phyloP scores from a whole-genome alignment of 1,284 basidiomycete genomes.

The Ceratobasidium papillatum region DNA sequence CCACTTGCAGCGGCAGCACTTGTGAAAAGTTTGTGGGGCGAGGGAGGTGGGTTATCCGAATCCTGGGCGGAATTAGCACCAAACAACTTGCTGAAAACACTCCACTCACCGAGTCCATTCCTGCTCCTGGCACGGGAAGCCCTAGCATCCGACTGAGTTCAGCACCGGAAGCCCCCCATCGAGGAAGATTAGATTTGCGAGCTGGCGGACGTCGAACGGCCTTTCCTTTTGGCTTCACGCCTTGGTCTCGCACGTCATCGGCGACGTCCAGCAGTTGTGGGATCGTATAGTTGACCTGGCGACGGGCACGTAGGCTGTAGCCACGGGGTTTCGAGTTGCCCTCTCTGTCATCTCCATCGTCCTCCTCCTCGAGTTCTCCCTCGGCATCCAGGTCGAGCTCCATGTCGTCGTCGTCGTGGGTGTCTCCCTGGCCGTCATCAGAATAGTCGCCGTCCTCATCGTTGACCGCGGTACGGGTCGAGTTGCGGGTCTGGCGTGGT shows the following conservation, averaged over 20 bases:
- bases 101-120: constrained; percentile 71
- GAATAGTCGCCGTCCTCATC: constrained; percentile 38
- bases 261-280: constrained; percentile 77
- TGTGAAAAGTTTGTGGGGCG: constrained; percentile 67
- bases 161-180: constrained; percentile 79
- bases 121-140: constrained; percentile 56
- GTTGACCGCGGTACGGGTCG: constrained; percentile 22
- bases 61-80: constrained; percentile 57
- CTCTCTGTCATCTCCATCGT: constrained; percentile 54
- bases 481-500: constrained; percentile 39
- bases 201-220: constrained; percentile 47
- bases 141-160: constrained; percentile 80
- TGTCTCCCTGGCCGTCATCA: constrained; percentile 37
- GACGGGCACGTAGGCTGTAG: constrained; percentile 69
- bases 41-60: constrained; percentile 71
- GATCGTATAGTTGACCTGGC: constrained; percentile 75
- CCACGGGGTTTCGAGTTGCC: constrained; percentile 53
- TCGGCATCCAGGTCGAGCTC: constrained; percentile 40
- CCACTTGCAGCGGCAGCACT: constrained; percentile 55
- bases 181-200: constrained; percentile 58
- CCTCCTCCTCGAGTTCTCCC: constrained; percentile 56
- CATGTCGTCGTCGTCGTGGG: constrained; percentile 44
- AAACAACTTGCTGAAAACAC: constrained; percentile 6
- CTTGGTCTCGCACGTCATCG: constrained; percentile 46
- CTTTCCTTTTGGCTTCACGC: constrained; percentile 50